Evolutionary conservation across 352 stramenopile species (phyloP).

Genomic region (Pythium pyrilobum): DNA sequence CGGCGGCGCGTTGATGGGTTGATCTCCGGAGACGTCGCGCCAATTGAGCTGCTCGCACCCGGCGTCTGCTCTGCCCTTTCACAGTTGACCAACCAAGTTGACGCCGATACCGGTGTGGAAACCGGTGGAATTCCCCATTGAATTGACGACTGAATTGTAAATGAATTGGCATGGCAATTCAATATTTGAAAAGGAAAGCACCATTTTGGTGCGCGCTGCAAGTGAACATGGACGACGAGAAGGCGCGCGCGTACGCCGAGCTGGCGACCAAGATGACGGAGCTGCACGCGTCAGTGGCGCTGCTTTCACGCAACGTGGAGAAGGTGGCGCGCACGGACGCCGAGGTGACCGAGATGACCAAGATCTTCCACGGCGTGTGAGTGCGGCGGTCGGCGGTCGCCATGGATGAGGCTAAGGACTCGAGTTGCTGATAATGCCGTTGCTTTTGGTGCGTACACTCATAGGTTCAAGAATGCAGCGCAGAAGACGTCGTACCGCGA

Average conservation of each 20-base stretch:
- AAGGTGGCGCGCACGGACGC: conserved; percentile 68
- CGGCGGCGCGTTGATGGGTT: conserved; percentile 2
- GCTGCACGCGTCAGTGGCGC: conserved; percentile 64
- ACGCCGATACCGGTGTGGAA: background rate
- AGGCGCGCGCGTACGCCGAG: conserved; percentile 57
- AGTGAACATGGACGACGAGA: conserved; percentile 73
- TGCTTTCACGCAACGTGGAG: conserved; percentile 66
- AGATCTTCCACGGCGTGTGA: conserved; percentile 74
- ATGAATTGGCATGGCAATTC: conserved; percentile 15
- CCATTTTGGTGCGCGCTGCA: no score
- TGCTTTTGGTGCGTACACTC: background rate
- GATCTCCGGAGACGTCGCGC: background rate
- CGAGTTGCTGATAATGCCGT: no score
- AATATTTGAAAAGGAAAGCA: background rate
- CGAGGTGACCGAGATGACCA: conserved; percentile 63
- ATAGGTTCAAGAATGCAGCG: conserved; percentile 28
- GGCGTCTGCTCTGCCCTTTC: background rate
- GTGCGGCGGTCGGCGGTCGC: conserved; percentile 8
- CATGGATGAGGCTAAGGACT: background rate
- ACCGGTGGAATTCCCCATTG: background rate
- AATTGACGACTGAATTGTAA: conserved; percentile 3
- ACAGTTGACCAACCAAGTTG: conserved; percentile 19
- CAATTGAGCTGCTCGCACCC: background rate
- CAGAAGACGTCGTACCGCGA: conserved; percentile 25
- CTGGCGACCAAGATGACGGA: conserved; percentile 69